These are phyloP conservation scores for Debaryomycetaceae sp. DNA, from an alignment of 1,139 yeast genomes.

Conservation along the genomic window DNA sequence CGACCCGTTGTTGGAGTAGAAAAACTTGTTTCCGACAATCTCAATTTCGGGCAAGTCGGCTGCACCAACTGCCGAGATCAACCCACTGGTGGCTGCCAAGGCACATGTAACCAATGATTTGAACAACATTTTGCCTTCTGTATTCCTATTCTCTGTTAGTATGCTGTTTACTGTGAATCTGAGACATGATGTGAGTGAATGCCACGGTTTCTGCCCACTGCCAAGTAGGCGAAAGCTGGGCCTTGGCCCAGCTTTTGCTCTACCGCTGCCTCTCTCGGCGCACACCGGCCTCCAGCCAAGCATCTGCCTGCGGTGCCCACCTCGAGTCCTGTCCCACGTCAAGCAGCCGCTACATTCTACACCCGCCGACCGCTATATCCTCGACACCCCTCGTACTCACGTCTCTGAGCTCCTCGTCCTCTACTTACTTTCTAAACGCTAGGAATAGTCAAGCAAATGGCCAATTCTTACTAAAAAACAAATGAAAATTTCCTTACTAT, in stretches of 20 bases:
- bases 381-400: too few relatives aligned
- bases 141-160: background rate
- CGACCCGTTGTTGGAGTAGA: constrained; percentile 70
- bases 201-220: too few relatives aligned
- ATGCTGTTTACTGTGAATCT: background rate
- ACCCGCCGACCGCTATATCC: too few relatives aligned
- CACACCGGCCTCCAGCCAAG: too few relatives aligned
- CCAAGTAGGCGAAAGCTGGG: too few relatives aligned
- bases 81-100: constrained; percentile 21
- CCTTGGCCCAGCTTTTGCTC: too few relatives aligned
- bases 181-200: too few relatives aligned
- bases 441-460: background rate
- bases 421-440: background rate
- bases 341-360: too few relatives aligned
- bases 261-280: too few relatives aligned
- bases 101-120: constrained; percentile 29
- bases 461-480: background rate
- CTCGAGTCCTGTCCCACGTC: too few relatives aligned
- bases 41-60: constrained; percentile 44
- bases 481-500: background rate
- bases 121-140: constrained; percentile 31
- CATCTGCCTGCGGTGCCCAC: too few relatives aligned
- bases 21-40: constrained; percentile 72
- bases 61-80: constrained; percentile 11
- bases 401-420: too few relatives aligned